These are phyloP conservation scores for Ophiostoma sp. DNA, from an alignment of 2,329 filamentous ascomycete species.

Conservation along the genomic window DNA sequence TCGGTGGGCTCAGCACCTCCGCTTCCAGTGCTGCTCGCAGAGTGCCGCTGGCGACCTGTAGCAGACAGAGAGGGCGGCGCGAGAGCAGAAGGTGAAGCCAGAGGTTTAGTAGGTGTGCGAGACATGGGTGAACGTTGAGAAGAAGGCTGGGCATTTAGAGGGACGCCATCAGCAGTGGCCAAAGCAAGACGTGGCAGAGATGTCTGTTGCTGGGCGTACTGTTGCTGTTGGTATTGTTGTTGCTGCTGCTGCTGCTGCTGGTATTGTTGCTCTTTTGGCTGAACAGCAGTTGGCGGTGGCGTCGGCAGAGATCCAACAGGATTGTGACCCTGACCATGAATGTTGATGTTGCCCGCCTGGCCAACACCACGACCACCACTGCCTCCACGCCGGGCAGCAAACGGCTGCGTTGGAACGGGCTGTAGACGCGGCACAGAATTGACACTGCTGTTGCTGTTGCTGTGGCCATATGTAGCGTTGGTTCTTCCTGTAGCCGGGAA, in stretches of 20 bases:
- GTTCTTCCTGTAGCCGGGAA: constrained; percentile 6
- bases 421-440: constrained; percentile 10
- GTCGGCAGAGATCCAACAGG: neutral
- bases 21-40: neutral
- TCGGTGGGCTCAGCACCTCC: neutral
- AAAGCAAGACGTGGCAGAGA: neutral
- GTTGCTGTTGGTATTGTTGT: neutral
- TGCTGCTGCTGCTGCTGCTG: neutral
- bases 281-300: constrained; percentile 4
- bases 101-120: neutral
- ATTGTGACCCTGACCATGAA: neutral
- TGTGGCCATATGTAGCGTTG: neutral
- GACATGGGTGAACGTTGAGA: neutral
- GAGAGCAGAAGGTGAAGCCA: neutral
- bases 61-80: constrained; percentile 7
- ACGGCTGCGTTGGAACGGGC: neutral
- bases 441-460: neutral
- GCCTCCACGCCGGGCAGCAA: neutral
- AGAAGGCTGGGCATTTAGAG: neutral
- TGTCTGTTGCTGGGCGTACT: neutral
- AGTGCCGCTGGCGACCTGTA: neutral
- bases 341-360: neutral
- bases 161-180: neutral
- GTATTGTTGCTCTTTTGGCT: neutral
- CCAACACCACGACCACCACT: neutral